Evolutionary conservation across 2,329 filamentous ascomycete genomes (phyloP).

Genomic region (Mycosphaerella sp.): DNA sequence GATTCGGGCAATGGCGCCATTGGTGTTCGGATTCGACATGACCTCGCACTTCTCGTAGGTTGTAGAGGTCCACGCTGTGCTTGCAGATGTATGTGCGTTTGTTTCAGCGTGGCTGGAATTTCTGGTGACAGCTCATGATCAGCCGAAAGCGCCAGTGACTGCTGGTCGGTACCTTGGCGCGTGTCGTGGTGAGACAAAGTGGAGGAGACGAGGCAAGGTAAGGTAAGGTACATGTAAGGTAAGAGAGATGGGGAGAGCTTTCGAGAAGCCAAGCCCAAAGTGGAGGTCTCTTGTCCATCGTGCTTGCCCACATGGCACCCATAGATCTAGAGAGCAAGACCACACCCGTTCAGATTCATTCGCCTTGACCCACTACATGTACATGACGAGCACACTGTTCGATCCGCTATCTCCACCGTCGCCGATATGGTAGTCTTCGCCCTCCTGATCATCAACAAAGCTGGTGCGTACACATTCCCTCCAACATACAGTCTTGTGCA

Average conservation of each 20-base stretch:
- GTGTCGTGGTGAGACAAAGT: not conserved
- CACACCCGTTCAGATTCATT: no score
- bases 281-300: no score
- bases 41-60: constrained; percentile 2
- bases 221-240: no score
- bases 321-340: no score
- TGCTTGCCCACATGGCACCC: no score
- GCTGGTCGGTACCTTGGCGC: not conserved
- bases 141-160: not conserved
- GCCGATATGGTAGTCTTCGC: constrained; percentile 80
- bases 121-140: not conserved
- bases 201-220: not conserved
- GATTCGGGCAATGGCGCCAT: constrained; percentile 29
- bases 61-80: not conserved
- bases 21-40: constrained; percentile 28
- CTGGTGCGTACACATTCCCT: constrained; percentile 42
- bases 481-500: not conserved
- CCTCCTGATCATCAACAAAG: constrained; percentile 98
- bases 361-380: no score
- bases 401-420: no score
- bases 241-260: no score
- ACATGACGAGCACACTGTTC: not conserved
- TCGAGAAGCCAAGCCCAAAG: no score
- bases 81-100: not conserved
- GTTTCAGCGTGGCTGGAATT: not conserved